phyloP scores from a whole-genome alignment of 75 land plant genomes.

The Cunninghamia lanceolata region DNA sequence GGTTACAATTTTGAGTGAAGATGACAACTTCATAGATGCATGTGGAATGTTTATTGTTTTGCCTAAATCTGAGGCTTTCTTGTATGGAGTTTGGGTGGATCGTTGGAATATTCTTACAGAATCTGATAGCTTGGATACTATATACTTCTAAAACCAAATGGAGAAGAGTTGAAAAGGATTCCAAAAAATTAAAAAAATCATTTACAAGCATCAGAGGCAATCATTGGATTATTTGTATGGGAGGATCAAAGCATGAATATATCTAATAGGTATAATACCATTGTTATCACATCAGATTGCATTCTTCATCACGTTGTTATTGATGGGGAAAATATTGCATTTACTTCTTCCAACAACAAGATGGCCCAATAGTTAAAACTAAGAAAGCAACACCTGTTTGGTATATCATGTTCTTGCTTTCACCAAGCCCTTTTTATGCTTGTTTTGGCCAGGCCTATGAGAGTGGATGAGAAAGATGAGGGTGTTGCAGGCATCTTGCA shows the following conservation, averaged over 20 bases:
- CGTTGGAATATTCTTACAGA: slow-evolving; percentile 41
- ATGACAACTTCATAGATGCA: too few relatives aligned
- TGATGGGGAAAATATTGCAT: slow-evolving; percentile 25
- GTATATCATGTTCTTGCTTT: slow-evolving; percentile 44
- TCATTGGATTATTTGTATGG: slow-evolving; percentile 40
- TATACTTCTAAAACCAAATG: slow-evolving; percentile 58
- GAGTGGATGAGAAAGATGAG: slow-evolving; percentile 12
- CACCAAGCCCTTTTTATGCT: slow-evolving; percentile 49
- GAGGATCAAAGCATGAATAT: slow-evolving; percentile 15
- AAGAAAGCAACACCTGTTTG: slow-evolving; percentile 33
- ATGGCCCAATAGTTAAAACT: slow-evolving; percentile 8
- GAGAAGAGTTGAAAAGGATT: slow-evolving; percentile 40
- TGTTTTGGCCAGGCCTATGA: slow-evolving; percentile 36
- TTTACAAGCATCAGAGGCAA: slow-evolving; percentile 31
- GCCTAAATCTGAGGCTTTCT: slow-evolving; percentile 14
- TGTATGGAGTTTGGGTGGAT: slow-evolving; percentile 60
- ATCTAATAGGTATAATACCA: slow-evolving; percentile 45
- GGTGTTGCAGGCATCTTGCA: slow-evolving; percentile 28
- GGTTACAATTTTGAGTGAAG: too few relatives aligned
- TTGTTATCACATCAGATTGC: slow-evolving; percentile 62
- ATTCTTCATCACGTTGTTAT: slow-evolving; percentile 42
- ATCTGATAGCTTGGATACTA: slow-evolving; percentile 39
- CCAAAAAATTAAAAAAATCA: slow-evolving; percentile 31
- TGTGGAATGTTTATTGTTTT: too few relatives aligned
- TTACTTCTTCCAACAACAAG: not conserved